phyloP scores from a whole-genome alignment of 805 yeast genomes.

The Candida namnaoensis region DNA sequence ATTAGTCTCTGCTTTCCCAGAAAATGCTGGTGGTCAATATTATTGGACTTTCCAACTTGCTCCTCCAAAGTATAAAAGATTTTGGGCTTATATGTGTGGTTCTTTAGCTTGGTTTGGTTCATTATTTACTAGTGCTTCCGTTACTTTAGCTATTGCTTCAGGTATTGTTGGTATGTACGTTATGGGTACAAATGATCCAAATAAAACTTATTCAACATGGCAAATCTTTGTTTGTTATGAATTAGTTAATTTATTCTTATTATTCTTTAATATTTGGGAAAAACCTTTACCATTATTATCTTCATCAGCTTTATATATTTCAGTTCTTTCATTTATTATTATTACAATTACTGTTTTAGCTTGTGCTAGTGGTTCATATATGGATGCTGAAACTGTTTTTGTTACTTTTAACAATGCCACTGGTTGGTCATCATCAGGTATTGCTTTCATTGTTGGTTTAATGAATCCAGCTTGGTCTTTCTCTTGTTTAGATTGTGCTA shows the following conservation, averaged over 20 bases:
- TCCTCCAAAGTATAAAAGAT: constrained; percentile 27
- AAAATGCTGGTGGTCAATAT: constrained; percentile 49
- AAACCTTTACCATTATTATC: constrained; percentile 43
- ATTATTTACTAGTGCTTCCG: constrained; percentile 53
- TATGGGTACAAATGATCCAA: constrained; percentile 23
- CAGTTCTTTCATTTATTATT: constrained; percentile 41
- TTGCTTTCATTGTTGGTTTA: constrained; percentile 63
- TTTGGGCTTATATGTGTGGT: constrained; percentile 48
- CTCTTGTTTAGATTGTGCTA: constrained; percentile 61
- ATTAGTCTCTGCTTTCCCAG: constrained; percentile 41
- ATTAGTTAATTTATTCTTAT: constrained; percentile 30
- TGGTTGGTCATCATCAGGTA: constrained; percentile 51
- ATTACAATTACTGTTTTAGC: constrained; percentile 47
- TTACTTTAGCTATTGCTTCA: constrained; percentile 43
- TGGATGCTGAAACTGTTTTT: constrained; percentile 44
- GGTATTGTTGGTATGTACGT: constrained; percentile 42
- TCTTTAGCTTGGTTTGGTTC: constrained; percentile 55
- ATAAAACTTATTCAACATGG: constrained; percentile 36
- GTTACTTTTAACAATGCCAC: constrained; percentile 43
- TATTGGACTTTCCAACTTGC: constrained; percentile 51
- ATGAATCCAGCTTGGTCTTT: constrained; percentile 66
- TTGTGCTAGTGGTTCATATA: constrained; percentile 43
- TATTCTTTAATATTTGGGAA: constrained; percentile 42
- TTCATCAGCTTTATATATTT: constrained; percentile 38
- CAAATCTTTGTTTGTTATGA: constrained; percentile 45